Conservation (phyloP, 768 basidiomycete genomes). For the Tricholoma terreum region DNA sequence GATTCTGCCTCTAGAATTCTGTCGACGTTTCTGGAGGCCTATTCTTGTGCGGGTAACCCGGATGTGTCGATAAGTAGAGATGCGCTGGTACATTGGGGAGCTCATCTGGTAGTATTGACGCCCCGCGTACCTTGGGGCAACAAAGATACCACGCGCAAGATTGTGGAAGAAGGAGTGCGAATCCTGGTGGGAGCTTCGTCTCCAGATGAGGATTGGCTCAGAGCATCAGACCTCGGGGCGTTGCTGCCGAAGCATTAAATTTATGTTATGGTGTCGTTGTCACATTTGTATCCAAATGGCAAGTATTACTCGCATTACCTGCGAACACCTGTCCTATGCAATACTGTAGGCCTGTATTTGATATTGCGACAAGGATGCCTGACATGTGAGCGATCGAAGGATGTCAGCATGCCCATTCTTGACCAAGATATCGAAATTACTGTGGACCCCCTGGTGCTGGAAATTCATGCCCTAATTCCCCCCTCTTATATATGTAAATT, state of each 20-base stretch:
- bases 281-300: not conserved
- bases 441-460: too few relatives aligned
- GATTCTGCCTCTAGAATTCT: slow-evolving; percentile 36
- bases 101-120: slow-evolving; percentile 52
- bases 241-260: not conserved
- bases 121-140: slow-evolving; percentile 50
- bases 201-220: slow-evolving; percentile 1
- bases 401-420: too few relatives aligned
- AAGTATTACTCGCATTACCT: too few relatives aligned
- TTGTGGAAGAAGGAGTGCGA: slow-evolving; percentile 49
- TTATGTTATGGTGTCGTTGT: not conserved
- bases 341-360: too few relatives aligned
- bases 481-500: too few relatives aligned
- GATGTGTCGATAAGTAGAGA: slow-evolving; percentile 29
- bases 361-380: too few relatives aligned
- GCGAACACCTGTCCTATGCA: too few relatives aligned
- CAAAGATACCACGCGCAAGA: slow-evolving; percentile 43
- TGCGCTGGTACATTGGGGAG: slow-evolving; percentile 49
- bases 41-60: slow-evolving; percentile 29
- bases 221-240: not conserved
- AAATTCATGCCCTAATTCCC: too few relatives aligned
- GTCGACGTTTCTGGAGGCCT: slow-evolving; percentile 43
- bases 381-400: too few relatives aligned
- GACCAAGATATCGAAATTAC: too few relatives aligned
- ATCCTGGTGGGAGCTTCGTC: slow-evolving; percentile 34